phyloP scores from a whole-genome alignment of 306 rosid genomes.

The Rosa multiflora region DNA sequence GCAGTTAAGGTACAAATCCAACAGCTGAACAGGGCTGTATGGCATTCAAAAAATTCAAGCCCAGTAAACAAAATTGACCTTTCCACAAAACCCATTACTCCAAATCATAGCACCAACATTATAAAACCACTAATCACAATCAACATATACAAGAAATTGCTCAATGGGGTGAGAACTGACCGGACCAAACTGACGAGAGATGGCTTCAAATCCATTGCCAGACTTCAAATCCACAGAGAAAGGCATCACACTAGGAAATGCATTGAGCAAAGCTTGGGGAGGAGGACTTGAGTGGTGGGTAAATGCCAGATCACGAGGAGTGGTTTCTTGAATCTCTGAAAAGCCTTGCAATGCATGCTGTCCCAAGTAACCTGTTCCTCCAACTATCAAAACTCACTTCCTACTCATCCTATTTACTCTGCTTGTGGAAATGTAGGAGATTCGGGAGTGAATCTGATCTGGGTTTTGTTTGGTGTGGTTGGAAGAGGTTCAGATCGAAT shows the following conservation, averaged over 20 bases:
- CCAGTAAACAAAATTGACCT: neutral
- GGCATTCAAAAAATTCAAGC: neutral
- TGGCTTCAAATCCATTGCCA: slow-evolving; percentile 70
- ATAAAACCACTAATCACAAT: slow-evolving; percentile 22
- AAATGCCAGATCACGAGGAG: slow-evolving; percentile 58
- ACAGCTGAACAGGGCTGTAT: neutral
- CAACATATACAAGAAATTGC: neutral
- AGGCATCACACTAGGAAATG: slow-evolving; percentile 47
- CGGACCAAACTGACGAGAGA: slow-evolving; percentile 65
- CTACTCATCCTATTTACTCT: slow-evolving; percentile 27
- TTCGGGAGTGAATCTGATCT: neutral
- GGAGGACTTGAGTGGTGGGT: slow-evolving; percentile 60
- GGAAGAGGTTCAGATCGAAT: neutral
- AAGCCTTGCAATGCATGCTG: slow-evolving; percentile 75
- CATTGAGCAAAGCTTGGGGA: slow-evolving; percentile 47
- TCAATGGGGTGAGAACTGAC: slow-evolving; percentile 33
- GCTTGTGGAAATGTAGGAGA: neutral
- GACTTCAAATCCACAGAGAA: slow-evolving; percentile 76
- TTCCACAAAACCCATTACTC: neutral
- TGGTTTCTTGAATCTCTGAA: slow-evolving; percentile 26
- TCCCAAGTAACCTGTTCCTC: slow-evolving; percentile 94
- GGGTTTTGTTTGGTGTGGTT: neutral
- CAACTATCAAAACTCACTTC: slow-evolving; percentile 71
- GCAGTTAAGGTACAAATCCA: neutral
- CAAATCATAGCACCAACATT: slow-evolving; percentile 1